Evolutionary conservation across 768 basidiomycete species (phyloP).

Genomic region (Phlebiopsis gigantea): DNA sequence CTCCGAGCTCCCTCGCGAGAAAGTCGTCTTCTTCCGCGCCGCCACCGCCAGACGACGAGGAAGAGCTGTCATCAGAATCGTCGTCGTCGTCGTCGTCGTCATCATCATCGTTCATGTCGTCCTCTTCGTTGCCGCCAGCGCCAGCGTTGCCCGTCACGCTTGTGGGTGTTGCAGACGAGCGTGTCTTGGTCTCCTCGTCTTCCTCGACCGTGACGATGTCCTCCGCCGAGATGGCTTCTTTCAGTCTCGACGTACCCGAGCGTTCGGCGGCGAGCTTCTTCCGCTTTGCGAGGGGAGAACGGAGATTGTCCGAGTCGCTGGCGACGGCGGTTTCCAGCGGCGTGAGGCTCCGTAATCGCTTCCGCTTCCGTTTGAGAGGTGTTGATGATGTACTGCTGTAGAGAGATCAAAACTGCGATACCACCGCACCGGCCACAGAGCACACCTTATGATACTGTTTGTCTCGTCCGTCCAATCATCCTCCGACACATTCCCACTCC

Average conservation of each 20-base stretch:
- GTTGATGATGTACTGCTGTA: conserved; percentile 33
- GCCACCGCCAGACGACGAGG: conserved; percentile 30
- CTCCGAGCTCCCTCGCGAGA: conserved; percentile 73
- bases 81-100: conserved; percentile 21
- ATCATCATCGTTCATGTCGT: conserved; percentile 12
- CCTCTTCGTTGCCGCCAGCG: conserved; percentile 14
- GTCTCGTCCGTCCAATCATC: conserved; percentile 51
- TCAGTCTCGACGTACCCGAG: conserved; percentile 59
- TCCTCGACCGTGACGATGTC: conserved; percentile 12
- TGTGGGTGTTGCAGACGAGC: conserved; percentile 9
- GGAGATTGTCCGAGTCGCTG: conserved; percentile 36
- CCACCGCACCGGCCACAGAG: neutral
- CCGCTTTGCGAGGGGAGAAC: conserved; percentile 75
- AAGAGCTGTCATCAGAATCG: conserved; percentile 28
- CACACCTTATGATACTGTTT: conserved; percentile 41
- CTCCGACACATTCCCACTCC: conserved; percentile 38
- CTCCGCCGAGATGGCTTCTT: conserved; percentile 44
- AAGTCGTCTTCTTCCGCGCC: conserved; percentile 71
- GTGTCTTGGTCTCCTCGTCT: neutral
- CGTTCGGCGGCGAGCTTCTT: conserved; percentile 70
- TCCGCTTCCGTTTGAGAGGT: conserved; percentile 45
- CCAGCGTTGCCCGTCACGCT: neutral
- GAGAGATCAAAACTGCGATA: neutral
- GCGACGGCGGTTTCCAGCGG: conserved; percentile 50
- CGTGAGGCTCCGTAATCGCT: conserved; percentile 67